Base-by-base conservation (phyloP, 176 grass and related monocot species). In the Oryza australiensis region DNA sequence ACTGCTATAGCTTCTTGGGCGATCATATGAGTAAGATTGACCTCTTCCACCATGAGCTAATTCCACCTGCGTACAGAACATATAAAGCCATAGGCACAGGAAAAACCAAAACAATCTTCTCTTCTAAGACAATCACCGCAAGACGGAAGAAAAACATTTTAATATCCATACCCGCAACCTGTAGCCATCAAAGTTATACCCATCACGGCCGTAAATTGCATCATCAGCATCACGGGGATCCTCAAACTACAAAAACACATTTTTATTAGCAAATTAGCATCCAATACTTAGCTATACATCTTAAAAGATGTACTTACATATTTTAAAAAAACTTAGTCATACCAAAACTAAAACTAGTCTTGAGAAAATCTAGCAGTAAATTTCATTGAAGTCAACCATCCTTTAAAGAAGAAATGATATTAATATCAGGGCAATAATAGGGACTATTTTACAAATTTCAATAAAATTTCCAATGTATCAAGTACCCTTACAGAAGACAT, bases 151-250 rank as follows among this genome's bases (percentile, higher is more conserved):
- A 76, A 53, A 70, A 51, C 1, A 30, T 26, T 11, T 53, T 75
- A 46, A 69, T 70, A 72, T 67, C 22, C 91, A 53, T 90, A 97
- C 92, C 80, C 92, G 85, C 63, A 97, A 76, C 71, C 83, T 90
- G 38, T 94, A 90, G 37, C 94, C 85, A 77, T 97, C 94, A 81
- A 97, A 97, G 68, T 88, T 85, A 90, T 97, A 97, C 76, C 94
- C 92, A 88, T 97, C 90, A 74, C 94, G 92, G 16, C 89, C 87
- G 60, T 84, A 90, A 86, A 97, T 97, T 71, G 94, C 92, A 82
- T 98, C 95, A 83, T 97, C 92, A 49, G 92, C 95, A 76, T 98
- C 95, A 66, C 84, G 88, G 22, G 90, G 86, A 66, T 98, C 95
- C 73, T 94, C 95, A 88, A 93, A 98, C 92, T 98, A 76, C 68